phyloP scores from a whole-genome alignment of 768 basidiomycete genomes.

The Sporobolomyces phaffii region DNA sequence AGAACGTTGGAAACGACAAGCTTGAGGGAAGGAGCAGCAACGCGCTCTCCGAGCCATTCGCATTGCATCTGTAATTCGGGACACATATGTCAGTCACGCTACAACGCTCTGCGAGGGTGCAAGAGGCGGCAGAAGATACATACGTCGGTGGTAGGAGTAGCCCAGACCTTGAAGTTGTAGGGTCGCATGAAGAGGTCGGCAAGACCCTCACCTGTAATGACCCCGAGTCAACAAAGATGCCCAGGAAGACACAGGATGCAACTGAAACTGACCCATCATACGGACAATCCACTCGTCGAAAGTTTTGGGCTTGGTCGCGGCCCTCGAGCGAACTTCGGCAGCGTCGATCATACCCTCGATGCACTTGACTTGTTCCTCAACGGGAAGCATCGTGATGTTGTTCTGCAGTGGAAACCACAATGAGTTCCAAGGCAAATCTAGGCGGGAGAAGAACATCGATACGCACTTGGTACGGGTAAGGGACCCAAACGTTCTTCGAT shows the following conservation, averaged over 20 bases:
- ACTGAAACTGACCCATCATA: conserved; percentile 43
- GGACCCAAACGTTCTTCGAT: conserved; percentile 46
- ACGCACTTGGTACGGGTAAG: conserved; percentile 44
- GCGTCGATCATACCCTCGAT: conserved; percentile 49
- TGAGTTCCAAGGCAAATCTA: background rate
- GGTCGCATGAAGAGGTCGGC: conserved; percentile 49
- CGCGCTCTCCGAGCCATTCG: conserved; percentile 50
- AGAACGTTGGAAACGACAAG: conserved; percentile 47
- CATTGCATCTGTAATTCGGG: conserved; percentile 46
- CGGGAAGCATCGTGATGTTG: conserved; percentile 48
- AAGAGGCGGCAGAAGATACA: conserved; percentile 1
- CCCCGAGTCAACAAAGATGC: background rate
- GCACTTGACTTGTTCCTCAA: conserved; percentile 46
- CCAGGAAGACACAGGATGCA: background rate
- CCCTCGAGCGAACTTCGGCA: conserved; percentile 44
- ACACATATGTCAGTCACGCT: background rate
- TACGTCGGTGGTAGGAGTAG: conserved; percentile 46
- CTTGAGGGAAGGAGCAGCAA: conserved; percentile 47
- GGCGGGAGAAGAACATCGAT: background rate
- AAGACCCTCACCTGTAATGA: conserved; percentile 44
- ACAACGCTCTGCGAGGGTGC: too few relatives aligned
- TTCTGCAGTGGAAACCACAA: conserved; percentile 42
- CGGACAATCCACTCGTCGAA: conserved; percentile 50
- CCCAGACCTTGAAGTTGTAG: conserved; percentile 51
- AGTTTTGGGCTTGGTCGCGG: conserved; percentile 45